A percentile compares a stretch with the other conserved stretches of the same genome.
These are phyloP conservation scores for Lepidium didymum DNA, from an alignment of 345 rosid genomes.

Conservation along the genomic window DNA sequence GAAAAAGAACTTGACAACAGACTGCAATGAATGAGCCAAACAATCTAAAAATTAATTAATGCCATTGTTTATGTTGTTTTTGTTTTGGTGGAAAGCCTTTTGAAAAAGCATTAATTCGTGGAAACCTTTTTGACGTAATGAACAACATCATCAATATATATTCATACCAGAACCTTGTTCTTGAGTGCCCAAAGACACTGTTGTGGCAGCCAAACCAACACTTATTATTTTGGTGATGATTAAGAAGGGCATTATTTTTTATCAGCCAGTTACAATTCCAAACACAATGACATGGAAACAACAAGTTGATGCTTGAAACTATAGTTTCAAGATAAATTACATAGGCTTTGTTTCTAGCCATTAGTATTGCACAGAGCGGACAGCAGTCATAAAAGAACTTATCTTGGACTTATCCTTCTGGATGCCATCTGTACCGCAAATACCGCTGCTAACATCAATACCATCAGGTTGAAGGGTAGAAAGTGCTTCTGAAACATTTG, in stretches of 20 bases:
- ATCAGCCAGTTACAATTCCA: conserved; percentile 1
- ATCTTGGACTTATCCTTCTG: conserved; percentile 53
- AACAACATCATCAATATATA: neutral
- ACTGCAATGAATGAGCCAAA: neutral
- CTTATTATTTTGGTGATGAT: neutral
- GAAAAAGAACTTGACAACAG: conserved; percentile 16
- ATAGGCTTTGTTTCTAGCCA: conserved; percentile 4
- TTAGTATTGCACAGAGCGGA: conserved; percentile 41
- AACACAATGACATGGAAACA: neutral
- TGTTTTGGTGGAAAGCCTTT: neutral
- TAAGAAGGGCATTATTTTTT: neutral
- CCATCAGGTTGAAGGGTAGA: conserved; percentile 55
- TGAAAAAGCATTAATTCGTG: neutral
- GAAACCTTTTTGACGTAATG: neutral
- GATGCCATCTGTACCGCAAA: conserved; percentile 65
- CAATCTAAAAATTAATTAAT: neutral
- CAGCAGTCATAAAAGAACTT: conserved; percentile 52
- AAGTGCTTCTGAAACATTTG: conserved; percentile 57
- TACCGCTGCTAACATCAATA: conserved; percentile 84
- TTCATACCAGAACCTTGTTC: neutral
- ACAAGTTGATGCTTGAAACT: neutral
- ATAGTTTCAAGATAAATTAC: neutral
- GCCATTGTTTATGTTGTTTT: neutral
- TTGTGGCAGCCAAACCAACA: neutral
- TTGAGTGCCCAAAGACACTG: neutral